Evolutionary conservation across 495 filamentous ascomycete genomes (phyloP), one percentile per base, ranked within the genome.

Genomic region (Clohesyomyces aquaticus): DNA sequence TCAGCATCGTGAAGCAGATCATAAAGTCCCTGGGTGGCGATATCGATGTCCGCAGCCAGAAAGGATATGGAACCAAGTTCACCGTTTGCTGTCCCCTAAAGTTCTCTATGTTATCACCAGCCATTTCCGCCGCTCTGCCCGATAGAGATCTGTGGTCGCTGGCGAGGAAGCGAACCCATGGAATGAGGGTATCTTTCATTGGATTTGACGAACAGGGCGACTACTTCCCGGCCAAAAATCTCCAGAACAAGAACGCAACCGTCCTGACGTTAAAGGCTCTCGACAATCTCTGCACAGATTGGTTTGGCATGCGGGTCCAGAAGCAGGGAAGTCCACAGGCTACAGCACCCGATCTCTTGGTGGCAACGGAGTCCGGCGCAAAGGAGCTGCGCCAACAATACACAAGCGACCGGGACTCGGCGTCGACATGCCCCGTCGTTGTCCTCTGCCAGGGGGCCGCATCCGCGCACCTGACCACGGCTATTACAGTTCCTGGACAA

Each of bases 1-100:
- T 92, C 32, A 84, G 82, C 45, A 85, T 91, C 50, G 85, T 90
- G 0, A 81, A 82, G 21, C 86, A 89, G 52, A 80, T 92, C 10
- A 77, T 89, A 3, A 78, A 76, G 27, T 80, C 79, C 35, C 76
- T 92, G 1, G 78, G 79, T 4, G 86, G 89, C 0, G 73, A 77
- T 3, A 82, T 92, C 35, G 77, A 81, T 2, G 78, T 91, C 10
- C 75, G 78, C 10, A 88, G 85, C 56, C 76, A 82, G 22, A 62
- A 77, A 9, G 83, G 80, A 0, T 73, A 76, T 3, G 87, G 88
- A 0, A 89, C 87, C 0, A 80, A 83, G 32, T 80, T 86, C 6
- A 82, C 80, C 3, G 80, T 89, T 1, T 71, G 70, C 22, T 71
- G 84, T 25, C 81, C 80, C 0, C 68, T 83, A 9, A 72, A 71